phyloP scores from a whole-genome alignment of 441 rosid genomes.

The Euphorbia celastroides region DNA sequence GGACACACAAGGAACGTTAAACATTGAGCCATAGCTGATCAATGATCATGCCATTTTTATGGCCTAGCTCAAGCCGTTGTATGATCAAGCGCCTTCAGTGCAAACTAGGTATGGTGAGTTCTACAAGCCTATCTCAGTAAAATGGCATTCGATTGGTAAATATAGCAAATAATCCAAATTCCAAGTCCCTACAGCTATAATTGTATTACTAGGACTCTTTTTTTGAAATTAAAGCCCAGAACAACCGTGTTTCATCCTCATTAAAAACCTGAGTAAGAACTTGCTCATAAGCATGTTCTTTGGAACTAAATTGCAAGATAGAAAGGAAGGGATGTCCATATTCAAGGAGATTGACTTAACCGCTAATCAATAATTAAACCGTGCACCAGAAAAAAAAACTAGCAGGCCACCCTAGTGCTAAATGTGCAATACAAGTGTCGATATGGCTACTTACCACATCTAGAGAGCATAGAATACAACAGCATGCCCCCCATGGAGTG shows the following conservation, averaged over 20 bases:
- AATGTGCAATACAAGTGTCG: not conserved
- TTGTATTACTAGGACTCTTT: not conserved
- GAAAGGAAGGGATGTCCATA: not conserved
- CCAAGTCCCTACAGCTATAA: not conserved
- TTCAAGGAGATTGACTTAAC: not conserved
- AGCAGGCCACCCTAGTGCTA: not conserved
- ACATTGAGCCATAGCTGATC: not conserved
- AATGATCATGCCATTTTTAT: not conserved
- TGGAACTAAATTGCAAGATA: slow-evolving; percentile 4
- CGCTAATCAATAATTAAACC: not conserved
- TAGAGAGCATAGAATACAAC: slow-evolving; percentile 75
- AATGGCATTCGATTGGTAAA: not conserved
- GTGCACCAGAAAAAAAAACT: slow-evolving; percentile 1
- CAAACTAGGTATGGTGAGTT: not conserved
- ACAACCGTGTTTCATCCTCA: not conserved
- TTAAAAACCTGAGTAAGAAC: not conserved
- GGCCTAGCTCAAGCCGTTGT: not conserved
- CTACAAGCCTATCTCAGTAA: not conserved
- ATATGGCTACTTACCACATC: slow-evolving; percentile 43
- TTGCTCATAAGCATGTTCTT: not conserved
- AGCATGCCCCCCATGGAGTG: slow-evolving; percentile 97
- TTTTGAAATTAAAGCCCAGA: not conserved
- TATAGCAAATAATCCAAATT: not conserved
- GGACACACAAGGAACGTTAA: not conserved
- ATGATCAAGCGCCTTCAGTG: not conserved